Conservation (phyloP, 192 early-diverging fungal species). For the Coemansia umbellata region DNA sequence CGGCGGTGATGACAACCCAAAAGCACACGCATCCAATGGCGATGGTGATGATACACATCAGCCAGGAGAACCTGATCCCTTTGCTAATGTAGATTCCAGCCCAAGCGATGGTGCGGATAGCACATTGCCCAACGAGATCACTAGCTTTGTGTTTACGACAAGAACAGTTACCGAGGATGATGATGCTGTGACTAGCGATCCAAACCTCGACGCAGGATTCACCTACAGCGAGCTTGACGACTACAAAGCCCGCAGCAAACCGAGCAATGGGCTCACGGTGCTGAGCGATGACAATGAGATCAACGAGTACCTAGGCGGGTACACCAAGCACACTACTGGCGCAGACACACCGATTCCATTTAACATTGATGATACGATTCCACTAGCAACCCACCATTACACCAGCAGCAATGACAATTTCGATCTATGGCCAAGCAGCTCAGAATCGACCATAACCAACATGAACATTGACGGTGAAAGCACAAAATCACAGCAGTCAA, state of each 20-base stretch:
- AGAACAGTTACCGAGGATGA: constrained; percentile 27
- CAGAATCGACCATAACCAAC: constrained; percentile 10
- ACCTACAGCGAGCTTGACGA: constrained; percentile 32
- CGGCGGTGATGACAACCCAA: neutral
- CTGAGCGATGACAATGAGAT: constrained; percentile 31
- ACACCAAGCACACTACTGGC: constrained; percentile 8
- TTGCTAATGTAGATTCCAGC: constrained; percentile 12
- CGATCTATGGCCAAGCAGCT: constrained; percentile 42
- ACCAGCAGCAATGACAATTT: constrained; percentile 13
- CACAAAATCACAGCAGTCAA: constrained; percentile 7
- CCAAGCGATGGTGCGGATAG: neutral
- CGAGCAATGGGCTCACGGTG: constrained; percentile 26
- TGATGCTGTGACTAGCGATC: constrained; percentile 1
- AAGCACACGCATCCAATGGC: neutral
- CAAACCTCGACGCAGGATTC: constrained; percentile 25
- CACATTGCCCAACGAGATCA: constrained; percentile 19
- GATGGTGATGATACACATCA: constrained; percentile 1
- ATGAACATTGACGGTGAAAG: constrained; percentile 8
- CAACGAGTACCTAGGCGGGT: constrained; percentile 26
- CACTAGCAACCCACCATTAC: constrained; percentile 20
- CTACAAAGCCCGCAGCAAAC: constrained; percentile 20
- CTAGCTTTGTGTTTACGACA: constrained; percentile 36
- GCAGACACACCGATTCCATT: constrained; percentile 17
- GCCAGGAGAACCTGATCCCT: constrained; percentile 14
- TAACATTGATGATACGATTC: constrained; percentile 25